These are phyloP conservation scores for Bolboschoenus planiculmis DNA, from an alignment of 176 grass and related monocot species.

Conservation along the genomic window DNA sequence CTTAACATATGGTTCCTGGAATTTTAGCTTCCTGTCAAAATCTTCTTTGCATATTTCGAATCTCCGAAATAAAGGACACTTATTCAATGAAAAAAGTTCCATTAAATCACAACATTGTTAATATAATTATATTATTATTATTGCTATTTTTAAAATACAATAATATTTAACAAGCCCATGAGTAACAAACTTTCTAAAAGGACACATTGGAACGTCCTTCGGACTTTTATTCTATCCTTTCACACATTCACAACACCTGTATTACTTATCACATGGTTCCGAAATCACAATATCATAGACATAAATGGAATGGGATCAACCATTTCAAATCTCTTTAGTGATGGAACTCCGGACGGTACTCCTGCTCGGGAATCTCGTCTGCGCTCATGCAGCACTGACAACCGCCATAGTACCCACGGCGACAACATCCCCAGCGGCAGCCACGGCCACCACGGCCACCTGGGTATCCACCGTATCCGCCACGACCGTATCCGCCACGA, in stretches of 20 bases:
- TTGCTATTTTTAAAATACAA: too few relatives aligned
- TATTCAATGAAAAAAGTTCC: background rate
- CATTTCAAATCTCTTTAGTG: background rate
- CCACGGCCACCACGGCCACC: constrained; percentile 22
- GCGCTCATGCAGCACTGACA: constrained; percentile 49
- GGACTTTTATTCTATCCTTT: background rate
- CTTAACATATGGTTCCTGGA: too few relatives aligned
- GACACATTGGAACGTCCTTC: background rate
- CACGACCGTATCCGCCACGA: background rate
- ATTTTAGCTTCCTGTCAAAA: too few relatives aligned
- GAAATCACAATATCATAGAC: background rate
- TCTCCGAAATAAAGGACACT: too few relatives aligned
- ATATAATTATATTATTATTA: too few relatives aligned
- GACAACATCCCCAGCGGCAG: constrained; percentile 34
- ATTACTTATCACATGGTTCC: background rate
- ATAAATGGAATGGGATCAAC: background rate
- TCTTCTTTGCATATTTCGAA: too few relatives aligned
- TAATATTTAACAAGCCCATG: background rate
- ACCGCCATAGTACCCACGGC: constrained; percentile 29
- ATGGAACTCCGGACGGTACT: constrained; percentile 38
- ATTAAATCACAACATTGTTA: background rate
- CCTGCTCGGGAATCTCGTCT: constrained; percentile 50
- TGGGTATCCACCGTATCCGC: background rate
- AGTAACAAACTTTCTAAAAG: background rate
- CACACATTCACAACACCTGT: background rate